Evolutionary conservation across 2,329 filamentous ascomycete genomes (phyloP).

Genomic region (Chaetomiaceae sp.): DNA sequence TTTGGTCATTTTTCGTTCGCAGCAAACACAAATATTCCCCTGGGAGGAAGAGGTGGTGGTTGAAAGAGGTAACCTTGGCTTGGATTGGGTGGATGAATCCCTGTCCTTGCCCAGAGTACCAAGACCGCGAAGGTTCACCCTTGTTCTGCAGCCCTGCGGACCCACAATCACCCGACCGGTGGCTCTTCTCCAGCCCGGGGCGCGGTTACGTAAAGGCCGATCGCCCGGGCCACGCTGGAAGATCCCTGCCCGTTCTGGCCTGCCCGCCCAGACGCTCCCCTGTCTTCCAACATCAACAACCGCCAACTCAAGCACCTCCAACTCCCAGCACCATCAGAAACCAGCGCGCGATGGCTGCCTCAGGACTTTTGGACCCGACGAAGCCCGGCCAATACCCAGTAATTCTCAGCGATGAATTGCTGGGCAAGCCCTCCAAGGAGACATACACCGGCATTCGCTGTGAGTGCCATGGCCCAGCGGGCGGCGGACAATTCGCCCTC

Average conservation of each 20-base stretch:
- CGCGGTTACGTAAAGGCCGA: slow-evolving; percentile 2
- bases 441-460: slow-evolving; percentile 58
- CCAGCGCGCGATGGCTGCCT: slow-evolving; percentile 27
- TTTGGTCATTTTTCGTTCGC: no score
- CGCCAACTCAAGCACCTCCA: neutral
- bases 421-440: slow-evolving; percentile 52
- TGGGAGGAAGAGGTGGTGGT: no score
- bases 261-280: neutral
- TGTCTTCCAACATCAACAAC: slow-evolving; percentile 8
- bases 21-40: no score
- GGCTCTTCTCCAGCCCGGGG: no score
- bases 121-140: slow-evolving; percentile 1
- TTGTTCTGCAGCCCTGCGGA: neutral
- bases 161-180: neutral
- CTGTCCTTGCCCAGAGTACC: neutral
- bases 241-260: neutral
- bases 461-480: slow-evolving; percentile 34
- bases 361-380: slow-evolving; percentile 50
- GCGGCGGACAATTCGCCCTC: no score
- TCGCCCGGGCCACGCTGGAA: neutral
- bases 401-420: slow-evolving; percentile 57
- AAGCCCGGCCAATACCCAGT: slow-evolving; percentile 59
- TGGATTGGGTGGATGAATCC: neutral
- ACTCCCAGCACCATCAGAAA: neutral
- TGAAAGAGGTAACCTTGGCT: no score